Percentiles rank a stretch among this genome's conserved stretches.
phyloP scores from a whole-genome alignment of 169 alveolate species.

The Plasmodium inui region DNA sequence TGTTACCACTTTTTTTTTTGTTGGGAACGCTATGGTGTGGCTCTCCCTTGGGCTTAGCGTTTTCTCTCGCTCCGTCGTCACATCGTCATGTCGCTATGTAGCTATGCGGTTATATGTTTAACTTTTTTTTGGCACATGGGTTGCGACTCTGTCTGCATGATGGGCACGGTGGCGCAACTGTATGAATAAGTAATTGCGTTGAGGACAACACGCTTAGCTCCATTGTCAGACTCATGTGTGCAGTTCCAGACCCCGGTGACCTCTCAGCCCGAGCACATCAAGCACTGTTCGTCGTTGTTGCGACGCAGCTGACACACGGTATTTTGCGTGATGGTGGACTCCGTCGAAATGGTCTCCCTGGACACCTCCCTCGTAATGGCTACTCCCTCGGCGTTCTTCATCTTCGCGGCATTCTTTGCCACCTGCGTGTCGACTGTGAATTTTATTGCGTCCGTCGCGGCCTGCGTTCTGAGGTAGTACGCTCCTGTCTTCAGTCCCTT shows the following conservation, averaged over 20 bases:
- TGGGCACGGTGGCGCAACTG: neutral
- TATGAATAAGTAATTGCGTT: neutral
- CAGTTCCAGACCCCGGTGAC: neutral
- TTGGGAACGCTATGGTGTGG: neutral
- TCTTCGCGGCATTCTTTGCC: conserved; percentile 80
- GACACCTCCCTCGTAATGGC: conserved; percentile 75
- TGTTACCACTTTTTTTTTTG: too few relatives aligned
- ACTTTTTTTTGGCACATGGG: neutral
- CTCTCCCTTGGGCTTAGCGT: neutral
- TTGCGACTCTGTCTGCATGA: neutral
- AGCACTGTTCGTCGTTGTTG: conserved; percentile 81
- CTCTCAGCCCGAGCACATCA: conserved; percentile 84
- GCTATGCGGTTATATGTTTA: neutral
- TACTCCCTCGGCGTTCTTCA: conserved; percentile 43
- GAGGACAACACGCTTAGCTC: neutral
- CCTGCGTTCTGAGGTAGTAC: conserved; percentile 97
- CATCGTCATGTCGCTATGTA: neutral
- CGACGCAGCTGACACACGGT: conserved; percentile 48
- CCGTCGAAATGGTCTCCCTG: conserved; percentile 74
- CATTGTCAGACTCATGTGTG: neutral
- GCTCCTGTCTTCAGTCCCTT: conserved; percentile 98
- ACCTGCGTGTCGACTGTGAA: conserved; percentile 95
- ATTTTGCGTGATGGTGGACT: conserved; percentile 53
- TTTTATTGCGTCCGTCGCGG: conserved; percentile 98
- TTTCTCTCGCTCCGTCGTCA: neutral